Conservation (phyloP, 1,284 basidiomycete genomes). For the Athelia sp. region DNA sequence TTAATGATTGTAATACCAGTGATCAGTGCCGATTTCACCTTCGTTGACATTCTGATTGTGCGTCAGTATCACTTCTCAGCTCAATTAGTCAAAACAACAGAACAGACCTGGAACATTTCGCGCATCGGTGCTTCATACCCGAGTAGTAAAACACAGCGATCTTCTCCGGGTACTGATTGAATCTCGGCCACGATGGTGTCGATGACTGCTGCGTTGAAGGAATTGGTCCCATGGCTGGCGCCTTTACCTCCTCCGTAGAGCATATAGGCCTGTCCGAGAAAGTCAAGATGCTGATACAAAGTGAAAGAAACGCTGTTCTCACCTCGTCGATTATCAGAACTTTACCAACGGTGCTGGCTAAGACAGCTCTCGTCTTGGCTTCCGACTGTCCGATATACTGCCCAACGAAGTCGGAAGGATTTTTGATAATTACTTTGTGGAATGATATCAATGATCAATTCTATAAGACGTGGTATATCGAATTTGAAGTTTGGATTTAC, state of each 20-base stretch:
- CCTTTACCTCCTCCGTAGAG: constrained; percentile 42
- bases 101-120: constrained; percentile 59
- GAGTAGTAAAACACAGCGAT: constrained; percentile 59
- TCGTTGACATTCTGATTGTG: neutral
- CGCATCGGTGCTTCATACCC: constrained; percentile 62
- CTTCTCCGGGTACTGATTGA: constrained; percentile 61
- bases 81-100: neutral
- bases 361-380: constrained; percentile 53
- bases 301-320: constrained; percentile 1
- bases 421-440: constrained; percentile 53
- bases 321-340: constrained; percentile 68
- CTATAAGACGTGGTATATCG: neutral
- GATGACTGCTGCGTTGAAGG: constrained; percentile 61
- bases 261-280: constrained; percentile 54
- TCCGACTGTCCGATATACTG: constrained; percentile 51
- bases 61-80: constrained; percentile 1
- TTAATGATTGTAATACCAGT: no score
- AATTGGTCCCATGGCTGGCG: constrained; percentile 30
- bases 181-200: constrained; percentile 71
- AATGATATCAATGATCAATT: constrained; percentile 1
- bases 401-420: constrained; percentile 64
- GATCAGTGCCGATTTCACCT: neutral
- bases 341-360: constrained; percentile 52
- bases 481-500: constrained; percentile 24
- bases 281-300: neutral